Conservation (phyloP, 164 flowering plant genomes). For the Akebia trifoliata region DNA sequence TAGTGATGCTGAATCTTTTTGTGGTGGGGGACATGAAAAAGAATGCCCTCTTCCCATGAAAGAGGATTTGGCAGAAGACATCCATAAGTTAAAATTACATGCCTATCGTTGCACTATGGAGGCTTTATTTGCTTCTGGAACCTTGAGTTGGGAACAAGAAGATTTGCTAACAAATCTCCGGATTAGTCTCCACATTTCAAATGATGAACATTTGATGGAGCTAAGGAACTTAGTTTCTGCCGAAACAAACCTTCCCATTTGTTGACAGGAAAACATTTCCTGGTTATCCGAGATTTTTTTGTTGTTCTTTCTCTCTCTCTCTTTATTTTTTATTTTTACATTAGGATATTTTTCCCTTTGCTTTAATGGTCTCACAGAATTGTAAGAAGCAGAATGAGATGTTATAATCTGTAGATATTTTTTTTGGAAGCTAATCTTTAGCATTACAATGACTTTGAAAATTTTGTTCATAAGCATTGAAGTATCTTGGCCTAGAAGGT, state of each 20-base stretch:
- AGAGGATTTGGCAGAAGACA: constrained; percentile 45
- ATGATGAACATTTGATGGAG: constrained; percentile 90
- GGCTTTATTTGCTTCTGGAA: constrained; percentile 85
- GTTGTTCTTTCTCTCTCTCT: too few relatives aligned
- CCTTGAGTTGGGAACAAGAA: constrained; percentile 95
- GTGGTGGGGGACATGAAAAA: constrained; percentile 32
- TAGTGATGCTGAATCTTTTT: constrained; percentile 70
- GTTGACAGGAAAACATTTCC: constrained; percentile 16
- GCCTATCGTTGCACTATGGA: constrained; percentile 80
- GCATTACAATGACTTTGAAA: constrained; percentile 13
- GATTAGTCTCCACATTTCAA: constrained; percentile 71
- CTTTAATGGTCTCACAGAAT: constrained; percentile 8
- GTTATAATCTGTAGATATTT: constrained; percentile 17
- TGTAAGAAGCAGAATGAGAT: constrained; percentile 32
- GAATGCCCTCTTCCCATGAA: constrained; percentile 28
- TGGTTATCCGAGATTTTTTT: constrained; percentile 4
- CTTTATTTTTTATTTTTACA: constrained; percentile 3
- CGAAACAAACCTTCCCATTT: constrained; percentile 29
- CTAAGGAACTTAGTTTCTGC: constrained; percentile 65
- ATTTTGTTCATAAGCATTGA: constrained; percentile 31
- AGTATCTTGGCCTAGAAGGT: constrained; percentile 10
- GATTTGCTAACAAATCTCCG: constrained; percentile 79
- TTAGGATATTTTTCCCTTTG: constrained; percentile 13
- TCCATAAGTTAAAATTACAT: constrained; percentile 80
- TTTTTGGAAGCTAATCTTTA: constrained; percentile 15